phyloP scores from a whole-genome alignment of 495 filamentous ascomycete genomes.

The Penicillium robsamsonii region DNA sequence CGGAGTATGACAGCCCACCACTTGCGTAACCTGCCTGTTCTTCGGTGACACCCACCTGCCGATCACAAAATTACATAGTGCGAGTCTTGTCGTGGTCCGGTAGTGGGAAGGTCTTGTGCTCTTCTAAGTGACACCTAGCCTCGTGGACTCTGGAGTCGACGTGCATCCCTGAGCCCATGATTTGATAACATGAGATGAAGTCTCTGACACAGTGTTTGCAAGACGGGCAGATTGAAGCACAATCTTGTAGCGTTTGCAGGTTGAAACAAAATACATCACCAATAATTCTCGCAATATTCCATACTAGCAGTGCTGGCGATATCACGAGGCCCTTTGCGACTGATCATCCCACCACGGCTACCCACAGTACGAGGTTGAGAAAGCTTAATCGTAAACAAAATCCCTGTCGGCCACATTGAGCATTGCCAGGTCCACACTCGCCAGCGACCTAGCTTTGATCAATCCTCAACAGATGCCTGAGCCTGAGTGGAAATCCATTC shows the following conservation, averaged over 20 bases:
- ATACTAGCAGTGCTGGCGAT: neutral
- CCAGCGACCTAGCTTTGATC: conserved; percentile 9
- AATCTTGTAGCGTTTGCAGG: conserved; percentile 1
- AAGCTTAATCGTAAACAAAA: conserved; percentile 13
- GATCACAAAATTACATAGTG: conserved; percentile 9
- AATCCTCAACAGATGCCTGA: conserved; percentile 43
- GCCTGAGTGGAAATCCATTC: conserved; percentile 83
- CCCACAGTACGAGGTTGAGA: conserved; percentile 9
- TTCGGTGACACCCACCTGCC: conserved; percentile 7
- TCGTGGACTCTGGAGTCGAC: neutral
- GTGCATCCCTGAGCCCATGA: neutral
- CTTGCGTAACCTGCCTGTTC: conserved; percentile 11
- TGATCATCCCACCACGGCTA: conserved; percentile 19
- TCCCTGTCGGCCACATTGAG: conserved; percentile 8
- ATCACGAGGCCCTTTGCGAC: conserved; percentile 13
- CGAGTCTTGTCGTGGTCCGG: conserved; percentile 13
- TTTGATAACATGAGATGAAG: neutral
- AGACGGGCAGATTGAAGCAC: neutral
- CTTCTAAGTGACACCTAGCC: neutral
- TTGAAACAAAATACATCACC: conserved; percentile 13
- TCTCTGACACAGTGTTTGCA: neutral
- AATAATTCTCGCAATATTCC: conserved; percentile 10
- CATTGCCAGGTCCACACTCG: neutral
- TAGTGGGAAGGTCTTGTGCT: conserved; percentile 1
- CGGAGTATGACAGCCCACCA: conserved; percentile 13